Base-by-base conservation (phyloP, 2,329 filamentous ascomycete genomes). In the Pseudogymnoascus sp. region DNA sequence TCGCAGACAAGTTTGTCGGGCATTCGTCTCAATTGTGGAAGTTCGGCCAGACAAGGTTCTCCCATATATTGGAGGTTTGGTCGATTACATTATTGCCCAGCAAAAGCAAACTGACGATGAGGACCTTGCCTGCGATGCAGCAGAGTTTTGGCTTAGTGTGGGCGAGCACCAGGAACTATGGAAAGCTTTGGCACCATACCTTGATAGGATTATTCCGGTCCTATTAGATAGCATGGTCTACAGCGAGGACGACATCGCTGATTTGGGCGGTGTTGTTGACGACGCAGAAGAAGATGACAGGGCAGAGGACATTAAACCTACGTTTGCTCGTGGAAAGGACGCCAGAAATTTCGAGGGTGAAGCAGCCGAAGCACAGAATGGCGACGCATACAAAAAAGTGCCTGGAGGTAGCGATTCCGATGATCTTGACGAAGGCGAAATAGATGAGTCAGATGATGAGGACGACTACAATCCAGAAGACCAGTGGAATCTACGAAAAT, bases 141-240 rank as follows among this genome's bases (percentile, higher is more conserved):
- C 95, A 4, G 95, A 99, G 75, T 99, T 99, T 74, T 99, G 96
- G 92, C 85, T 99, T 51, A 92, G 92, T 41, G 88, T 96, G 19
- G 93, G 92, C 66, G 95, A 97, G 74, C 91, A 96, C 73, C 85
- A 90, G 45, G 85, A 89, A 65, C 79, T 98, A 62, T 92, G 91
- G 79, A 83, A 86, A 69, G 83, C 86, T 0, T 80, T 99, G 54
- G 86, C 83, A 7, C 92, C 92, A 0, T 90, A 90, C 73, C 84
- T 98, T 64, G 77, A 84, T 68, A 90, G 90, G 75, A 93, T 98
- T 68, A 89, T 99, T 31, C 95, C 95, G 0, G 90, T 97, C 1
- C 79, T 99, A 62, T 83, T 99, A 6, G 87, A 95, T 69, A 96
- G 91, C 74, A 99, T 99, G 93, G 87, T 98, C 1, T 99, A 98